Evolutionary conservation across 208 protist genomes (phyloP).

Genomic region (Wallacemonas sp.): DNA sequence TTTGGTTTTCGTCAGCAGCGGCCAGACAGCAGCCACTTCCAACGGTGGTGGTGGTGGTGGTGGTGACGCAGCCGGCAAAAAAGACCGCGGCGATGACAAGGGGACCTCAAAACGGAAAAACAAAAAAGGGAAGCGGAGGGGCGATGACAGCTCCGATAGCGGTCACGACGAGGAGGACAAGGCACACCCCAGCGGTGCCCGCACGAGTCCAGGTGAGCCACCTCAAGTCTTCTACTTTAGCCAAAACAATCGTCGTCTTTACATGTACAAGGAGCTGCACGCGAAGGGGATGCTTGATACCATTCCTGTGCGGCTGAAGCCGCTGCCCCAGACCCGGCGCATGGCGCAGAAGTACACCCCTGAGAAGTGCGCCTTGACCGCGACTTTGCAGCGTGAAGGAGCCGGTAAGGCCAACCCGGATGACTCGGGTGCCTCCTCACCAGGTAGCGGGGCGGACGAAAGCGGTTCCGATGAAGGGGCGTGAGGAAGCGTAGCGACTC

Average conservation of each 20-base stretch:
- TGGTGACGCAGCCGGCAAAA: not conserved
- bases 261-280: conserved; percentile 79
- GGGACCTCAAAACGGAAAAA: not conserved
- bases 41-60: not conserved
- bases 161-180: not conserved
- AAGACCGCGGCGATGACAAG: not conserved
- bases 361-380: conserved; percentile 65
- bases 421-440: not conserved
- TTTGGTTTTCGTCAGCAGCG: conserved; percentile 46
- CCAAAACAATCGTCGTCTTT: conserved; percentile 87
- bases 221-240: conserved; percentile 70
- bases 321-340: conserved; percentile 59
- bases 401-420: not conserved
- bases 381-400: conserved; percentile 66
- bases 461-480: conserved; percentile 18
- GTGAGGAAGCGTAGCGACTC: not conserved
- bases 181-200: too few species aligned
- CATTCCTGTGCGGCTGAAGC: conserved; percentile 67
- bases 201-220: too few species aligned
- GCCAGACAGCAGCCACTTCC: not conserved
- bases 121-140: conserved; percentile 7
- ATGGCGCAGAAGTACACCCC: conserved; percentile 80
- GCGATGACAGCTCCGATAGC: conserved; percentile 6
- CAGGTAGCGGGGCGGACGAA: conserved; percentile 13
- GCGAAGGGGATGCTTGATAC: conserved; percentile 36